phyloP scores from a whole-genome alignment of 371 early-diverging fungal genomes.

The Nematocida ironsii region DNA sequence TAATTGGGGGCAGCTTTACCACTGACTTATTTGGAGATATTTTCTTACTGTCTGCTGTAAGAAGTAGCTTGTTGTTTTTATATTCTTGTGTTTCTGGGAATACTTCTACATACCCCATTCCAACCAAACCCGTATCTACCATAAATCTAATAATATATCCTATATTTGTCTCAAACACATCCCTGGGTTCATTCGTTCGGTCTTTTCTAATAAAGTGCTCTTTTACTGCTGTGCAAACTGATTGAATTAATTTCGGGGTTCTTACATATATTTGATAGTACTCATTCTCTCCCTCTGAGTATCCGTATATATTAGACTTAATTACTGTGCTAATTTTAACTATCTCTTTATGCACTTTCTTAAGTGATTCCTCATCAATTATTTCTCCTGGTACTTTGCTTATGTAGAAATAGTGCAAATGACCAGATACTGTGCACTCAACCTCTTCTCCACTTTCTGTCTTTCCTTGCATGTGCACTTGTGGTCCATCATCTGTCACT shows the following conservation, averaged over 20 bases:
- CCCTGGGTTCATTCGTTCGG: conserved; percentile 53
- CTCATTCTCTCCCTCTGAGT: conserved; percentile 52
- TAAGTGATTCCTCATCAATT: conserved; percentile 8
- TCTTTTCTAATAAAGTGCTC: conserved; percentile 20
- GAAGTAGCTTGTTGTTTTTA: conserved; percentile 3
- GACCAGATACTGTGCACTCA: conserved; percentile 82
- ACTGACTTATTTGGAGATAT: background rate
- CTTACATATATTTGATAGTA: conserved; percentile 71
- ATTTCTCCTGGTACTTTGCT: conserved; percentile 70
- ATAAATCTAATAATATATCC: conserved; percentile 86
- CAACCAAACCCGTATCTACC: conserved; percentile 86
- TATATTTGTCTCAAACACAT: conserved; percentile 84
- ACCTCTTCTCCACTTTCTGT: conserved; percentile 77
- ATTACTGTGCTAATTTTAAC: conserved; percentile 72
- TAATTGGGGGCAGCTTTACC: conserved; percentile 78
- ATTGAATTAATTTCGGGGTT: conserved; percentile 66
- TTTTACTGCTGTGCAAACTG: conserved; percentile 70
- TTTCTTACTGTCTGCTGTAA: background rate
- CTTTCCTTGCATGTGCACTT: conserved; percentile 64
- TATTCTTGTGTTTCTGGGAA: background rate
- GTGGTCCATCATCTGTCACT: conserved; percentile 20
- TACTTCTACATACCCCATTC: conserved; percentile 74
- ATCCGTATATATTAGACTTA: conserved; percentile 78
- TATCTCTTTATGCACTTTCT: conserved; percentile 5
- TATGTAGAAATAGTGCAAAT: conserved; percentile 88